Percentiles rank a stretch among this genome's conserved stretches.
These are phyloP conservation scores for Mycena rebaudengoi DNA, from an alignment of 768 basidiomycete genomes.

Conservation along the genomic window DNA sequence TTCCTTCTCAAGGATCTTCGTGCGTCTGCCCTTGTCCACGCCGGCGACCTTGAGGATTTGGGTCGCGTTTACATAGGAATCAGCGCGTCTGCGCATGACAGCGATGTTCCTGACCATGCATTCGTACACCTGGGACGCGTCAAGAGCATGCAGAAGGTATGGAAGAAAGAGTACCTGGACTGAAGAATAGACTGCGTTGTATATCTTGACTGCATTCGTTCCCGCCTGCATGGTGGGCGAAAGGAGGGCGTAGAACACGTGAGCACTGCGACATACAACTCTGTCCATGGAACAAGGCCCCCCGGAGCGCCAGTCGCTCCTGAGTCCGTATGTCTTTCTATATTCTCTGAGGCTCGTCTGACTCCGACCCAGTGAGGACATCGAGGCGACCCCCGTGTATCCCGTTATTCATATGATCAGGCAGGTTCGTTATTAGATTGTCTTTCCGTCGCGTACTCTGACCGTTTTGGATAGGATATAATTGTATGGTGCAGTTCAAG, in stretches of 20 bases:
- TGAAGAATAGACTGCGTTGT: constrained; percentile 92
- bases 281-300: constrained; percentile 35
- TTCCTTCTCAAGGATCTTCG: constrained; percentile 97
- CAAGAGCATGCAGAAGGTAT: constrained; percentile 33
- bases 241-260: constrained; percentile 32
- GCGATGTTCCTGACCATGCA: constrained; percentile 99
- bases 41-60: constrained; percentile 99
- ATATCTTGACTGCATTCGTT: constrained; percentile 78
- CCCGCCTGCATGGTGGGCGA: constrained; percentile 55
- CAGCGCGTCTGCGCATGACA: constrained; percentile 94
- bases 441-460: neutral
- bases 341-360: constrained; percentile 7
- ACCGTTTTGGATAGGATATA: constrained; percentile 59
- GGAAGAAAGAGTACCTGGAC: constrained; percentile 64
- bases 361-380: constrained; percentile 50
- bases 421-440: constrained; percentile 17
- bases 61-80: constrained; percentile 97
- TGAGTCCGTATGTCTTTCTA: constrained; percentile 46
- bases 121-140: constrained; percentile 83
- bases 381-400: constrained; percentile 72
- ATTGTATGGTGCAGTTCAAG: constrained; percentile 54
- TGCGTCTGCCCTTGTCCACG: constrained; percentile 94
- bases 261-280: constrained; percentile 14
- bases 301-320: constrained; percentile 51
- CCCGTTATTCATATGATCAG: constrained; percentile 75